These are phyloP conservation scores for Chiua virens DNA, from an alignment of 768 basidiomycete species.

Conservation along the genomic window DNA sequence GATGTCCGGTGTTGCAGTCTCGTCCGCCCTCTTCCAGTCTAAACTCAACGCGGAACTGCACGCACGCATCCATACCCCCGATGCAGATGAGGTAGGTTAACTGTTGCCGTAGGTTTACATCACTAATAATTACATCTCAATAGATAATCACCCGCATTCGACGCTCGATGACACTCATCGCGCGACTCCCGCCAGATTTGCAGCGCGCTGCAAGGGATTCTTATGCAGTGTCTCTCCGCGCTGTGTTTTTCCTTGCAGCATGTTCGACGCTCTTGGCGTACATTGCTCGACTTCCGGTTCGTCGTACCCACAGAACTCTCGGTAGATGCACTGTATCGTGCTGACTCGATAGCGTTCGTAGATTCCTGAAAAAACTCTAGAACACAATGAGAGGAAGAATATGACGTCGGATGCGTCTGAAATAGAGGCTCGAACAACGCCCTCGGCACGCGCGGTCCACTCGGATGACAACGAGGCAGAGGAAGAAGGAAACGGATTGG, in stretches of 20 bases:
- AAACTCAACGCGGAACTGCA: slow-evolving; percentile 46
- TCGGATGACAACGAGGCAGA: background rate
- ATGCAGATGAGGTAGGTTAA: slow-evolving; percentile 41
- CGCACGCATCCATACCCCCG: slow-evolving; percentile 42
- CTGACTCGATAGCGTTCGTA: slow-evolving; percentile 13
- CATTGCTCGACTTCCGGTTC: slow-evolving; percentile 49
- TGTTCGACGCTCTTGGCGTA: slow-evolving; percentile 50
- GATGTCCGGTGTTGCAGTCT: slow-evolving; percentile 59
- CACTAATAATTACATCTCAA: background rate
- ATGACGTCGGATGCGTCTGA: background rate
- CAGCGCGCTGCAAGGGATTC: slow-evolving; percentile 53
- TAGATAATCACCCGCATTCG: slow-evolving; percentile 54
- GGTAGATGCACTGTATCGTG: background rate
- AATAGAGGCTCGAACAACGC: slow-evolving; percentile 5
- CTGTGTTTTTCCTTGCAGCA: slow-evolving; percentile 56
- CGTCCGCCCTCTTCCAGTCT: slow-evolving; percentile 60
- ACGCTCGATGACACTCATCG: slow-evolving; percentile 51
- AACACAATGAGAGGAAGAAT: background rate
- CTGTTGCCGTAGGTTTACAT: background rate
- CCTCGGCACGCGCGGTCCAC: slow-evolving; percentile 4
- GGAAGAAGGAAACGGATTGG: background rate
- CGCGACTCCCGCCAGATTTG: slow-evolving; percentile 43
- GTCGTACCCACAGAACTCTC: background rate
- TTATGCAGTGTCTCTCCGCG: slow-evolving; percentile 49
- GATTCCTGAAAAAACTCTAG: slow-evolving; percentile 38